phyloP scores from a whole-genome alignment of 1,139 yeast species.

The Hansenula lynferdii region DNA sequence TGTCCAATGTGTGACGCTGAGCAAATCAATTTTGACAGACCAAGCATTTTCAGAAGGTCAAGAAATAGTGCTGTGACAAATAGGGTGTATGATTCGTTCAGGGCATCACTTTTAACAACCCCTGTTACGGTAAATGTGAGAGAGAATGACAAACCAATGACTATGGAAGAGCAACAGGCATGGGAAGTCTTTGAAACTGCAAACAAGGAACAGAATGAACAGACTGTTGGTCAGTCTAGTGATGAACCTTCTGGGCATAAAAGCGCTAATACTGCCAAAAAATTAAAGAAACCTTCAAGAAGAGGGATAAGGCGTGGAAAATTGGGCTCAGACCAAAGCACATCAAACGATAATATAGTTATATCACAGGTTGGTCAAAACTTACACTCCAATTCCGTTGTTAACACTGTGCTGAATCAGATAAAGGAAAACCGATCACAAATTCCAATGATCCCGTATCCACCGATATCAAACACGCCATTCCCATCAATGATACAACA shows the following conservation, averaged over 20 bases:
- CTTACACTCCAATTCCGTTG: slow-evolving; percentile 4
- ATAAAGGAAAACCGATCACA: slow-evolving; percentile 14
- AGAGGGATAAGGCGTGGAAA: slow-evolving; percentile 6
- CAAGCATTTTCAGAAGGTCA: slow-evolving; percentile 18
- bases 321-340: too few species aligned
- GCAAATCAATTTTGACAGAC: slow-evolving; percentile 14
- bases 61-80: slow-evolving; percentile 22
- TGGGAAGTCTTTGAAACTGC: slow-evolving; percentile 21
- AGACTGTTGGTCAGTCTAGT: not conserved
- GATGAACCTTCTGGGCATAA: not conserved
- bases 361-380: too few species aligned
- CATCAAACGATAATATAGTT: too few species aligned
- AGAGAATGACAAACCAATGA: slow-evolving; percentile 10
- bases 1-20: slow-evolving; percentile 25
- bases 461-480: slow-evolving; percentile 3
- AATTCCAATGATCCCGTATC: not conserved
- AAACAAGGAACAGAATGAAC: slow-evolving; percentile 4
- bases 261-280: slow-evolving; percentile 3
- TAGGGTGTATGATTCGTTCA: slow-evolving; percentile 17
- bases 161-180: slow-evolving; percentile 17
- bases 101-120: not conserved
- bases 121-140: slow-evolving; percentile 7
- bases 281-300: slow-evolving; percentile 18
- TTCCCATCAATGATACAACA: not conserved
- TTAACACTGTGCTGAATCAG: slow-evolving; percentile 13